Conservation (phyloP, 345 rosid species). For the Murraya koenigii region DNA sequence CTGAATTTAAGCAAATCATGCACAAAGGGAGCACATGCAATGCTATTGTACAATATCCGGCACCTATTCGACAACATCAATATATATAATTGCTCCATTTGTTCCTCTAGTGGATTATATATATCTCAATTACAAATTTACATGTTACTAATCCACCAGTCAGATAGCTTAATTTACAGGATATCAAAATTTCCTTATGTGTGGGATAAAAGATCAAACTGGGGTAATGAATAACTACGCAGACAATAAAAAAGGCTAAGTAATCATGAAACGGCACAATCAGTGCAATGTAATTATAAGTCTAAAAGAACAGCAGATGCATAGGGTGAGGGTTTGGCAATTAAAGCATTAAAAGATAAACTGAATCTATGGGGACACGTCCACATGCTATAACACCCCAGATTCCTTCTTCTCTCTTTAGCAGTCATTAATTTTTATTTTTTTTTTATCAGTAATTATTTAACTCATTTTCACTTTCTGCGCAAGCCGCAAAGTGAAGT, state of each 20-base stretch:
- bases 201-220: neutral
- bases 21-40: neutral
- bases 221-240: neutral
- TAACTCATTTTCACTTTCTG: neutral
- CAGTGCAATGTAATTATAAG: neutral
- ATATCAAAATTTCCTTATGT: too few species aligned
- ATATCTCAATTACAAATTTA: neutral
- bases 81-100: neutral
- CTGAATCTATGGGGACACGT: constrained; percentile 1
- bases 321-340: constrained; percentile 6
- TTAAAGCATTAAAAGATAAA: neutral
- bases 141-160: neutral
- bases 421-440: neutral
- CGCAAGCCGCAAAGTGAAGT: neutral
- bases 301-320: neutral
- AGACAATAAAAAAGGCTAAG: neutral
- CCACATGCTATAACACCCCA: neutral
- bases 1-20: neutral
- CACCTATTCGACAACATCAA: neutral
- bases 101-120: neutral
- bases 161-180: neutral
- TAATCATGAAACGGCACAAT: constrained; percentile 1
- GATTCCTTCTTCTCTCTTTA: neutral
- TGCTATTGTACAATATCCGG: neutral
- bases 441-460: neutral